These are phyloP conservation scores for Metarhizium album DNA, from an alignment of 2,329 filamentous ascomycete genomes.

Conservation along the genomic window DNA sequence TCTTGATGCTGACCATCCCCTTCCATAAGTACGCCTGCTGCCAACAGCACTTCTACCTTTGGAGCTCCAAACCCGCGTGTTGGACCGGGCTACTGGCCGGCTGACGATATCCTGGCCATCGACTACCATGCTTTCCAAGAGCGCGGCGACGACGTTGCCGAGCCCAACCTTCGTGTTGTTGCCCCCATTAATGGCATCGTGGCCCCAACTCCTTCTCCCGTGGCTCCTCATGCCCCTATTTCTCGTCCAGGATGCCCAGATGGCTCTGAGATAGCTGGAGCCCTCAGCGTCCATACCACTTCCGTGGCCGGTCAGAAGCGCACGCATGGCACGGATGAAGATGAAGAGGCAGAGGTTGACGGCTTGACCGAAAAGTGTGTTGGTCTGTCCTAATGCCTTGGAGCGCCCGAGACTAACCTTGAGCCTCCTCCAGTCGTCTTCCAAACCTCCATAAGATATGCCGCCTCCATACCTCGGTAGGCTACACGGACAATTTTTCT, in stretches of 20 bases:
- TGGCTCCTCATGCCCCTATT: neutral
- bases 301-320: neutral
- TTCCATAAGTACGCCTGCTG: neutral
- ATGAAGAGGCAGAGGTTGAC: neutral
- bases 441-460: neutral
- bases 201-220: neutral
- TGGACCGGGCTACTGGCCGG: neutral
- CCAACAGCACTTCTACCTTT: neutral
- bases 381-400: slow-evolving; percentile 3
- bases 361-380: slow-evolving; percentile 4
- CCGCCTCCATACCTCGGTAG: neutral
- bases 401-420: slow-evolving; percentile 5
- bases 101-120: neutral
- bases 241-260: neutral
- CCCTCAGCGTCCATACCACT: neutral
- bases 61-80: neutral
- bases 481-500: neutral
- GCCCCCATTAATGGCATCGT: neutral
- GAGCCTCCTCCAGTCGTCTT: neutral
- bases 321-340: neutral
- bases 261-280: neutral
- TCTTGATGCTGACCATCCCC: neutral
- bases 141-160: neutral
- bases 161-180: neutral
- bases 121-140: neutral